Conservation (phyloP, 768 basidiomycete species). For the Trametes cubensis region DNA sequence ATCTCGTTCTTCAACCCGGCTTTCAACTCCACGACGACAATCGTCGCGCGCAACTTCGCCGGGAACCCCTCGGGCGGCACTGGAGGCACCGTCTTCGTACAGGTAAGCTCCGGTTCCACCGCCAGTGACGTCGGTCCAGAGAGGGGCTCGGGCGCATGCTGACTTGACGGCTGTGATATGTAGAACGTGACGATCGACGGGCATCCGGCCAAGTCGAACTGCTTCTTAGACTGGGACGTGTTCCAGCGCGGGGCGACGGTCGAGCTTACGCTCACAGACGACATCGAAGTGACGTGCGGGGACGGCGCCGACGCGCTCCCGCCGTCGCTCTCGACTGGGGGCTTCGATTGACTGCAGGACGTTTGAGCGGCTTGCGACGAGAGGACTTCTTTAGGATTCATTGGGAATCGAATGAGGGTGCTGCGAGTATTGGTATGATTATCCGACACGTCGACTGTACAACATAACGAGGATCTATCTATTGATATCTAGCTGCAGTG, state of each 20-base stretch:
- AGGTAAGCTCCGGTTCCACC: too few species aligned
- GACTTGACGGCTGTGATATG: too few species aligned
- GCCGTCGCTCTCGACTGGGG: constrained; percentile 65
- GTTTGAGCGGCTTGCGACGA: too few species aligned
- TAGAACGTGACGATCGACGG: constrained; percentile 63
- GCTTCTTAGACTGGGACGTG: constrained; percentile 67
- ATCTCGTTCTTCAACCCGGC: constrained; percentile 65
- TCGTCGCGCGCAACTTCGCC: constrained; percentile 49
- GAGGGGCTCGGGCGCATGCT: not conserved
- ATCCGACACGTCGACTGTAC: too few species aligned
- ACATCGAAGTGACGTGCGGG: constrained; percentile 52
- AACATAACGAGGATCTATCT: too few species aligned
- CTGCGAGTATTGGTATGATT: too few species aligned
- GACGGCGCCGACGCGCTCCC: constrained; percentile 49
- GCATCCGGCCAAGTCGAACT: constrained; percentile 59
- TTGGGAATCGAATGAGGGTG: too few species aligned
- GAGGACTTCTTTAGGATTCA: too few species aligned
- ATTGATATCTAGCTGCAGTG: too few species aligned
- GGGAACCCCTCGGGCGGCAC: constrained; percentile 56
- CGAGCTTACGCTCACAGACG: constrained; percentile 56
- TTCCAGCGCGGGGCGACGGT: constrained; percentile 55
- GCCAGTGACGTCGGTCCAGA: too few species aligned
- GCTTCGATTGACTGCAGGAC: constrained; percentile 38
- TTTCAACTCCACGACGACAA: constrained; percentile 59
- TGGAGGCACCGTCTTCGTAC: constrained; percentile 58